A percentile compares a stretch with the other conserved stretches of the same genome.
These are phyloP conservation scores for Neurospora intermedia DNA, from an alignment of 495 filamentous ascomycete species.

Conservation along the genomic window DNA sequence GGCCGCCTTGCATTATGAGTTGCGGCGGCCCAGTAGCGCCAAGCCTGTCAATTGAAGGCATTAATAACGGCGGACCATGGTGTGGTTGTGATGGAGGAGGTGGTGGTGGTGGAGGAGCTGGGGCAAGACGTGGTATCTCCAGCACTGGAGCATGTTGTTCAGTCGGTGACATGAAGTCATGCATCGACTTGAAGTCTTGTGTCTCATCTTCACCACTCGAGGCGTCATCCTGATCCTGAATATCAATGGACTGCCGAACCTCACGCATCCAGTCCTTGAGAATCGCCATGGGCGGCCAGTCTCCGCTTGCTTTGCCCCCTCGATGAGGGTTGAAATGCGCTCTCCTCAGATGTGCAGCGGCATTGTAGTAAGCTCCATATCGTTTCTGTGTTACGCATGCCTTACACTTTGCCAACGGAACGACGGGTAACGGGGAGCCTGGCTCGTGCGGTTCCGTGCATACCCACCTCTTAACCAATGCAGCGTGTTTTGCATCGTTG, in stretches of 20 bases:
- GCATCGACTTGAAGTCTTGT: constrained; percentile 26
- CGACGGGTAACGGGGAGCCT: constrained; percentile 44
- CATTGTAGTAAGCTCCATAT: constrained; percentile 96
- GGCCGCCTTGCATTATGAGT: constrained; percentile 15
- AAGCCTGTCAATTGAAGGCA: constrained; percentile 17
- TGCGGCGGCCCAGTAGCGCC: constrained; percentile 10
- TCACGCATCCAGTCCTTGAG: constrained; percentile 81
- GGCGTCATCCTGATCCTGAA: constrained; percentile 35
- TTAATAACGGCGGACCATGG: constrained; percentile 15
- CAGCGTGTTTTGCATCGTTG: constrained; percentile 67
- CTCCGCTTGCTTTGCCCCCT: constrained; percentile 78
- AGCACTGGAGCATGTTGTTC: constrained; percentile 26
- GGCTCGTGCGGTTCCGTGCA: constrained; percentile 41
- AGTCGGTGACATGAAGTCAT: constrained; percentile 30
- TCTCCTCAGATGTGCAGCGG: constrained; percentile 80
- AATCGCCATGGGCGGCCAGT: constrained; percentile 75
- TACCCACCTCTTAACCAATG: constrained; percentile 68
- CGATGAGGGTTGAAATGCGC: constrained; percentile 75
- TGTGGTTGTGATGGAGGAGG: constrained; percentile 40
- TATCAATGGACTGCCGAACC: constrained; percentile 42
- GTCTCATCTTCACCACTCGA: constrained; percentile 38
- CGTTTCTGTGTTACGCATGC: constrained; percentile 67
- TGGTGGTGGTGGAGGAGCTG: constrained; percentile 36
- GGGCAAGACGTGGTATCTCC: constrained; percentile 32
- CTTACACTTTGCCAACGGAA: constrained; percentile 76